Evolutionary conservation across 352 stramenopile species (phyloP).

Genomic region (Phytophthora fragariae): DNA sequence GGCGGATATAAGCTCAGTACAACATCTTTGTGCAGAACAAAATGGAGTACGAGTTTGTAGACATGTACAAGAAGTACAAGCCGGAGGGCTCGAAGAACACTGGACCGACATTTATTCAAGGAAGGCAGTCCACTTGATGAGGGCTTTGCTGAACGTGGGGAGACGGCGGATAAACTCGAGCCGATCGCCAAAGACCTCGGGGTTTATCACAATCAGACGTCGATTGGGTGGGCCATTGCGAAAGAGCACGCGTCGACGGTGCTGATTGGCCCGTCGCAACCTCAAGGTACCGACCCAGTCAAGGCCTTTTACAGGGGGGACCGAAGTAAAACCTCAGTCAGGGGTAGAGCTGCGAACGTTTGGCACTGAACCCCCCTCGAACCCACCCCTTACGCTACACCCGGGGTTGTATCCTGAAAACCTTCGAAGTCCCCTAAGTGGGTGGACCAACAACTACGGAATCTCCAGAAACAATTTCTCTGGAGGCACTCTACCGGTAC

Average conservation of each 20-base stretch:
- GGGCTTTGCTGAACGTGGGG: conserved; percentile 4
- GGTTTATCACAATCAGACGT: conserved; percentile 4
- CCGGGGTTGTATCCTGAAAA: background rate
- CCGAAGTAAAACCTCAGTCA: too few relatives aligned
- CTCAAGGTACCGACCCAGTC: background rate
- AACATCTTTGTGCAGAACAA: conserved; percentile 54
- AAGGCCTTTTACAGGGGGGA: too few relatives aligned
- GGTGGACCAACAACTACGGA: too few relatives aligned
- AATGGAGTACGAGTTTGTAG: conserved; percentile 35
- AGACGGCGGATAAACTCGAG: conserved; percentile 15
- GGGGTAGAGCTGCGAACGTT: background rate
- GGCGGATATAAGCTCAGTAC: conserved; percentile 44
- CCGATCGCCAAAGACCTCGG: conserved; percentile 16
- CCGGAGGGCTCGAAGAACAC: conserved; percentile 24
- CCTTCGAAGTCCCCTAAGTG: background rate
- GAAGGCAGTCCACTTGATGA: background rate
- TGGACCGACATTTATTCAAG: conserved; percentile 31
- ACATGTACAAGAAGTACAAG: conserved; percentile 34
- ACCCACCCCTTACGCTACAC: background rate
- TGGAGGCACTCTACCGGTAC: too few relatives aligned
- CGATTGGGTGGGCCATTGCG: conserved; percentile 4
- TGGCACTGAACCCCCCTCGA: background rate
- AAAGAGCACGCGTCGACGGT: conserved; percentile 10
- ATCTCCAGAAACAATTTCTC: too few relatives aligned
- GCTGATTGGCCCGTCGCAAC: background rate